These are phyloP conservation scores for Rhizophora mangle DNA, from an alignment of 345 rosid genomes.

Conservation along the genomic window DNA sequence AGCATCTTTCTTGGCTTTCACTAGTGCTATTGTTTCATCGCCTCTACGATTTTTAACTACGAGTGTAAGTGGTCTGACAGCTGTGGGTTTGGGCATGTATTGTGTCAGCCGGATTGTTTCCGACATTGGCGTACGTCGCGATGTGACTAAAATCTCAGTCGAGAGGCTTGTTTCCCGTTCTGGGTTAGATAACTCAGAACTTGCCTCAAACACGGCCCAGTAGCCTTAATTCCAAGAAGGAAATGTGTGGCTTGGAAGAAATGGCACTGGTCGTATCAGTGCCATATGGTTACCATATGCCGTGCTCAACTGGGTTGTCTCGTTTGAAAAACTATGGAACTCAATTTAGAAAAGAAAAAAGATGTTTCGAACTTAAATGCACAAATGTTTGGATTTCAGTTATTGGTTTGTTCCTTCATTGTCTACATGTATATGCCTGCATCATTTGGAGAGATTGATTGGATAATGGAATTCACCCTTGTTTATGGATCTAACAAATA, in stretches of 20 bases:
- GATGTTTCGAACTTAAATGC: too few relatives aligned
- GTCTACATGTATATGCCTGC: too few relatives aligned
- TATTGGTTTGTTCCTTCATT: too few relatives aligned
- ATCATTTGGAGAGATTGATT: too few relatives aligned
- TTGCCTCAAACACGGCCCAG: neutral
- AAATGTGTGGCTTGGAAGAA: neutral
- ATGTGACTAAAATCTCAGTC: slow-evolving; percentile 46
- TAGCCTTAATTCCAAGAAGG: neutral
- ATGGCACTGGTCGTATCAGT: too few relatives aligned
- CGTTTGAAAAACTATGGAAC: too few relatives aligned
- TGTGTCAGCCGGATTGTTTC: slow-evolving; percentile 46
- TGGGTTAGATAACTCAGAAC: neutral
- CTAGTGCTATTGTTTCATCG: slow-evolving; percentile 38
- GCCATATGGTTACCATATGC: too few relatives aligned
- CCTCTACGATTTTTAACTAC: slow-evolving; percentile 49
- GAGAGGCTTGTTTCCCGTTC: slow-evolving; percentile 38
- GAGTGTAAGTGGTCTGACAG: slow-evolving; percentile 57
- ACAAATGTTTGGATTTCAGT: too few relatives aligned
- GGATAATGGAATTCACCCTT: too few relatives aligned
- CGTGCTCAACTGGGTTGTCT: too few relatives aligned
- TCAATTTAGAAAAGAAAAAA: too few relatives aligned
- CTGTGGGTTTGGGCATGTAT: slow-evolving; percentile 46
- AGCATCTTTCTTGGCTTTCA: slow-evolving; percentile 48
- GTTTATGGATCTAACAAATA: too few relatives aligned
- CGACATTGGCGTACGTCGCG: slow-evolving; percentile 64